Evolutionary conservation across 2,329 filamentous ascomycete genomes (phyloP).

Genomic region (Fusarium fujikuroi): DNA sequence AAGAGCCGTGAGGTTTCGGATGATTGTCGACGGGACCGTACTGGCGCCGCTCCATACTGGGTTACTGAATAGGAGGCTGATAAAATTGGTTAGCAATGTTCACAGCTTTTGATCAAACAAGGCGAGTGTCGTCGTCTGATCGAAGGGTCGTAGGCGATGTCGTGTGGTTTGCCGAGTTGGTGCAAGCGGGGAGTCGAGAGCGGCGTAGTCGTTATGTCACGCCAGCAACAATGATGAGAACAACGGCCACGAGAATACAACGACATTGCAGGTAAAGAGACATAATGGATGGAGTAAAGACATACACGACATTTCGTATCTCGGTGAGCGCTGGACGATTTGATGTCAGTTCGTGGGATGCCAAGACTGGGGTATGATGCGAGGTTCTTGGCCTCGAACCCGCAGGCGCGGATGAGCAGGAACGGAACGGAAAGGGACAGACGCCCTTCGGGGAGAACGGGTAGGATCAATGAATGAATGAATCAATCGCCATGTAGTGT

Average conservation of each 20-base stretch:
- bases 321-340: slow-evolving; percentile 57
- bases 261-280: slow-evolving; percentile 24
- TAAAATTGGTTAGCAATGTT: slow-evolving; percentile 30
- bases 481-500: background rate
- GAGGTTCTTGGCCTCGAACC: slow-evolving; percentile 42
- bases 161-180: slow-evolving; percentile 1
- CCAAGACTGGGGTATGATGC: slow-evolving; percentile 49
- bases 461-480: slow-evolving; percentile 11
- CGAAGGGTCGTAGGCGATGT: background rate
- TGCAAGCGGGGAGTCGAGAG: slow-evolving; percentile 13
- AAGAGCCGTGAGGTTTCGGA: slow-evolving; percentile 66
- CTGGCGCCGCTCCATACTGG: slow-evolving; percentile 63
- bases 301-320: slow-evolving; percentile 63
- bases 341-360: slow-evolving; percentile 49
- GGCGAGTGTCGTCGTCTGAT: background rate
- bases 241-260: slow-evolving; percentile 9
- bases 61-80: slow-evolving; percentile 69
- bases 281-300: slow-evolving; percentile 27
- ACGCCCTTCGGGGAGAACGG: slow-evolving; percentile 14
- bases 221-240: slow-evolving; percentile 17
- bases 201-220: background rate
- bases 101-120: background rate
- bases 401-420: slow-evolving; percentile 32
- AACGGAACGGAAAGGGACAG: slow-evolving; percentile 25
- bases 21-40: slow-evolving; percentile 63